Percentiles rank a stretch among this genome's conserved stretches.
Evolutionary conservation across 2,329 filamentous ascomycete species (phyloP).

Genomic region (Keithomyces neogunnii): DNA sequence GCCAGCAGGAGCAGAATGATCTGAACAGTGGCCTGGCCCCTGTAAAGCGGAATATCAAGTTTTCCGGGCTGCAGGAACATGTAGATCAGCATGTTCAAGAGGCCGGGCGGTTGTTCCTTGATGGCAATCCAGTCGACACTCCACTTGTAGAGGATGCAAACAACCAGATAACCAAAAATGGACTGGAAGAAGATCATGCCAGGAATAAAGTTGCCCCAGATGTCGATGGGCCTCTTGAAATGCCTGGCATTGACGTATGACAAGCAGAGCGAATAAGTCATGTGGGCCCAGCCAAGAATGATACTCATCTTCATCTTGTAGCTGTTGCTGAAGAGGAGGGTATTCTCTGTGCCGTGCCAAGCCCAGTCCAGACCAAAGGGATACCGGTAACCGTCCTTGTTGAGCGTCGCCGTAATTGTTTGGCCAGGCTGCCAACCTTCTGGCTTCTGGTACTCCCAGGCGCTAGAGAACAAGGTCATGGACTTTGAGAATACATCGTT

Average conservation of each 20-base stretch:
- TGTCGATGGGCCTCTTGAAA: slow-evolving; percentile 91
- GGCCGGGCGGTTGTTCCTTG: slow-evolving; percentile 63
- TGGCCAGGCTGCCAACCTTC: slow-evolving; percentile 56
- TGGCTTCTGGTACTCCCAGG: slow-evolving; percentile 74
- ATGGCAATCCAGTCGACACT: slow-evolving; percentile 65
- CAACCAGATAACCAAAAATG: slow-evolving; percentile 92
- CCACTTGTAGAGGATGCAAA: slow-evolving; percentile 98
- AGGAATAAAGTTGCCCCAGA: slow-evolving; percentile 94
- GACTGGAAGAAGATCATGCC: slow-evolving; percentile 99
- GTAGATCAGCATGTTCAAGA: slow-evolving; percentile 99
- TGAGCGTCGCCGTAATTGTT: slow-evolving; percentile 58
- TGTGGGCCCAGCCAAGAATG: slow-evolving; percentile 92
- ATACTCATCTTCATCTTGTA: slow-evolving; percentile 99
- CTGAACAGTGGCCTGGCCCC: slow-evolving; percentile 69
- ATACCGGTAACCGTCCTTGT: slow-evolving; percentile 68
- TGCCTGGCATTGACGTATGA: slow-evolving; percentile 89
- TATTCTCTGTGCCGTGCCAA: slow-evolving; percentile 95
- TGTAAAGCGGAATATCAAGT: slow-evolving; percentile 65
- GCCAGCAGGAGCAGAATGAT: slow-evolving; percentile 72
- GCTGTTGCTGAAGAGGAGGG: slow-evolving; percentile 92
- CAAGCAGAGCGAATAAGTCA: slow-evolving; percentile 96
- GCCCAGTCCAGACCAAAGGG: slow-evolving; percentile 93
- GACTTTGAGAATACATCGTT: slow-evolving; percentile 96
- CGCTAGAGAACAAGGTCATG: slow-evolving; percentile 78
- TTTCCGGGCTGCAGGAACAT: slow-evolving; percentile 92